Evolutionary conservation across 2,329 filamentous ascomycete species (phyloP), one percentile per base, ranked within the genome.

Genomic region (Nigrospora sphaerica): DNA sequence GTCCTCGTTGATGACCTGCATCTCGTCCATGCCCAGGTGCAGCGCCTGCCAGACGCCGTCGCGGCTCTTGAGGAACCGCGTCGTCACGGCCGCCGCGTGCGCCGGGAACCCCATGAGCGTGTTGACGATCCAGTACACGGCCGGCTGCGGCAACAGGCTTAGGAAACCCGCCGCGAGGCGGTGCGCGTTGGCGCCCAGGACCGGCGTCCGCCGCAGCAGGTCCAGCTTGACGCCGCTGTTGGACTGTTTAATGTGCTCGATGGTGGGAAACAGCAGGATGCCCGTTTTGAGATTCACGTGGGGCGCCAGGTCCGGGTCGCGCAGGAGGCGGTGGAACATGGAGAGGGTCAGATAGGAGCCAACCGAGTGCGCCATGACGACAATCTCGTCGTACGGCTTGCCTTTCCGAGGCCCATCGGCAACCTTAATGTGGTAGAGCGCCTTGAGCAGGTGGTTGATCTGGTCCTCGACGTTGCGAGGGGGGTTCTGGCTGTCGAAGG

Each of bases 321-420:
- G 67, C 33, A 72, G 66, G 50, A 81, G 74, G 11, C 79, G 70
- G 50, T 81, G 70, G 41, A 87, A 76, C 31, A 86, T 66, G 60
- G 90, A 85, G 52, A 89, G 77, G 3, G 77, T 68, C 17, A 91
- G 83, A 60, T 86, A 91, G 11, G 80, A 70, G 19, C 86, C 86
- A 1, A 91, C 83, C 0, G 85, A 88, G 63, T 91, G 86, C 4
- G 85, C 86, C 42, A 86, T 76, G 14, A 91, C 66, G 9, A 88
- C 71, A 16, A 89, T 76, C 42, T 71, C 70, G 57, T 81, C 72
- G 52, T 78, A 82, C 0, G 65, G 60, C 40, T 62, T 56, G 33
- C 64, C 67, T 35, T 62, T 52, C 2, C 57, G 54, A 6, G 59
- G 49, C 3, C 57, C 52, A 14, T 48, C 52, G 46, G 50, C 56